Evolutionary conservation across 73 alveolate species (phyloP).

Genomic region (Stentor coeruleus): DNA sequence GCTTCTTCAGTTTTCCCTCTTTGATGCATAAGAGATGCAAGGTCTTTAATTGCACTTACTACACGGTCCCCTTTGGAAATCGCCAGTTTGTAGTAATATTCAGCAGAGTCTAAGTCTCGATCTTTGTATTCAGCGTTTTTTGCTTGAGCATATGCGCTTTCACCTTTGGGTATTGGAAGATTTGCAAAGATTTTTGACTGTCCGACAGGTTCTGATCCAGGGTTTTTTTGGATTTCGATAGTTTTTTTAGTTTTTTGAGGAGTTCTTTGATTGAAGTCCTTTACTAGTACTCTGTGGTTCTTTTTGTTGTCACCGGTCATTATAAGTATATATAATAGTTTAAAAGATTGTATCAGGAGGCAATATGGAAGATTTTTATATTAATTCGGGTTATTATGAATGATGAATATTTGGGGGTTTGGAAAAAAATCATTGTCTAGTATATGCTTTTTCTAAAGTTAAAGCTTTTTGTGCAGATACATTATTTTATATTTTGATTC

Average conservation of each 20-base stretch:
- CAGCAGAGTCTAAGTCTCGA: not conserved
- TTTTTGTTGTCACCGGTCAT: not conserved
- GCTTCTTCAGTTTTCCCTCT: slow-evolving; percentile 26
- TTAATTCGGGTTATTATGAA: no score
- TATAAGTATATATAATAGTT: not conserved
- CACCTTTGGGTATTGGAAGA: slow-evolving; percentile 25
- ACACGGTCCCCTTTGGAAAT: slow-evolving; percentile 18
- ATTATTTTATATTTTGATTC: no score
- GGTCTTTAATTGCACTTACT: slow-evolving; percentile 19
- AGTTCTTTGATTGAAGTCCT: not conserved
- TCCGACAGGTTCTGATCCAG: not conserved
- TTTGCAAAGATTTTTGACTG: not conserved
- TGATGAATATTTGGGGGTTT: no score
- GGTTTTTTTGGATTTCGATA: not conserved
- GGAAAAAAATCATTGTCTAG: no score
- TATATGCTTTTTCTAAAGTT: no score
- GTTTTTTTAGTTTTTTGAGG: not conserved
- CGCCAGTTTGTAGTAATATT: slow-evolving; percentile 20
- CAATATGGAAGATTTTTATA: no score
- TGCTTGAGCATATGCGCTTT: slow-evolving; percentile 2
- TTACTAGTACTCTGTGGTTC: no score
- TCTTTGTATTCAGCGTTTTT: slow-evolving; percentile 26
- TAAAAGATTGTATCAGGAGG: not conserved
- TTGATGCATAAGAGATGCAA: slow-evolving; percentile 18
- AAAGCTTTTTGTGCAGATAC: no score